Evolutionary conservation across 345 rosid species (phyloP).

Genomic region (Linum trigynum): DNA sequence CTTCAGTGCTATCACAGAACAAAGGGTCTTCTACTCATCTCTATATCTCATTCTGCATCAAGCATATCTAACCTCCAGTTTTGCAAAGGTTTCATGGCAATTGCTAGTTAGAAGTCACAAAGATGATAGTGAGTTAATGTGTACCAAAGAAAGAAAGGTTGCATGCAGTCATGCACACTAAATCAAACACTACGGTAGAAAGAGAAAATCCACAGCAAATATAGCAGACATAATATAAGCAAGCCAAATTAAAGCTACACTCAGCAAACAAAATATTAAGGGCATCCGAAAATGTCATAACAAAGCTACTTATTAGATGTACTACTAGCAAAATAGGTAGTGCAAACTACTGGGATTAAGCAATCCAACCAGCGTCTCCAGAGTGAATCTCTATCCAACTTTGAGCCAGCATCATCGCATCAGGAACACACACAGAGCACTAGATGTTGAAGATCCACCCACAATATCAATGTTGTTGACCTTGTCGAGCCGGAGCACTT

Average conservation of each 20-base stretch:
- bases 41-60: not conserved
- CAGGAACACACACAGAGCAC: not conserved
- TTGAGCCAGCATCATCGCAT: slow-evolving; percentile 14
- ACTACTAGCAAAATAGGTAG: slow-evolving; percentile 47
- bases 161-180: slow-evolving; percentile 22
- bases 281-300: slow-evolving; percentile 42
- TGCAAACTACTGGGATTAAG: slow-evolving; percentile 54
- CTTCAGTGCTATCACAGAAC: slow-evolving; percentile 17
- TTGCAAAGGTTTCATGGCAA: not conserved
- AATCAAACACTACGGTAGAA: slow-evolving; percentile 41
- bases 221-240: slow-evolving; percentile 52
- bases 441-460: not conserved
- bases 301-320: slow-evolving; percentile 47
- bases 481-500: slow-evolving; percentile 59
- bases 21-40: not conserved
- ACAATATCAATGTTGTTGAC: slow-evolving; percentile 61
- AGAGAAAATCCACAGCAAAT: slow-evolving; percentile 29
- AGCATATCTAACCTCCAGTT: not conserved
- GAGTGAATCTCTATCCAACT: slow-evolving; percentile 27
- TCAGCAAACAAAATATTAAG: slow-evolving; percentile 40
- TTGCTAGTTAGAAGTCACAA: slow-evolving; percentile 16
- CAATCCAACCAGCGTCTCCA: slow-evolving; percentile 59
- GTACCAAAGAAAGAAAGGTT: slow-evolving; percentile 21
- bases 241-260: slow-evolving; percentile 62
- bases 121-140: slow-evolving; percentile 10